Conservation (phyloP, 2,329 filamentous ascomycete genomes). For the Fusarium xylarioides region DNA sequence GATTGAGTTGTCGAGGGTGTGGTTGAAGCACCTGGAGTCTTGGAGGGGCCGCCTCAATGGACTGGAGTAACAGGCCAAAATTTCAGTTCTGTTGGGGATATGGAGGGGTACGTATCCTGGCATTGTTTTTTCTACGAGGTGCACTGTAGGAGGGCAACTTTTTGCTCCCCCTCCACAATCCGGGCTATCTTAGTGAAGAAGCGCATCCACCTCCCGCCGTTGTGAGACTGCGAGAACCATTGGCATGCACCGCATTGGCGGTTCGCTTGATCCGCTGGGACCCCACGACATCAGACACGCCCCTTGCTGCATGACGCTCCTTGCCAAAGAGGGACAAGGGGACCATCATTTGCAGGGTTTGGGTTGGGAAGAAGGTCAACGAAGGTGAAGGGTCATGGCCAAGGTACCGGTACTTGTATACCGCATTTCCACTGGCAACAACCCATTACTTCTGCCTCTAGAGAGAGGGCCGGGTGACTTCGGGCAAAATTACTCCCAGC, state of each 20-base stretch:
- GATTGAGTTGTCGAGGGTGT: constrained; percentile 32
- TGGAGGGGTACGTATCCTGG: constrained; percentile 44
- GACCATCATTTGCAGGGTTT: constrained; percentile 32
- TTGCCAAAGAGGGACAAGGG: constrained; percentile 26
- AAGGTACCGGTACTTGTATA: constrained; percentile 38
- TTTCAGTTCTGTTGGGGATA: constrained; percentile 57
- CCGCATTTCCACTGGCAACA: neutral
- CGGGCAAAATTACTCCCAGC: constrained; percentile 30
- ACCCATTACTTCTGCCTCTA: constrained; percentile 1
- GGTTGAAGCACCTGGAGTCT: constrained; percentile 39
- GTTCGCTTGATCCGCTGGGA: constrained; percentile 43
- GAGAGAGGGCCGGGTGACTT: constrained; percentile 39
- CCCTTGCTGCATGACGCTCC: constrained; percentile 38
- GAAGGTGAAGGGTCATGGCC: constrained; percentile 31
- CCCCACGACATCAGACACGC: constrained; percentile 38
- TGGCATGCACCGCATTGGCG: constrained; percentile 43
- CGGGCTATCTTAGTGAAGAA: constrained; percentile 38
- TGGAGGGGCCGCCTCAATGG: constrained; percentile 41
- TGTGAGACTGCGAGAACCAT: constrained; percentile 39
- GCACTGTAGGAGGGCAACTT: constrained; percentile 20
- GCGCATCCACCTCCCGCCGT: constrained; percentile 32
- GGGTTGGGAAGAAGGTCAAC: constrained; percentile 34
- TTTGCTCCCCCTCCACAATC: constrained; percentile 36
- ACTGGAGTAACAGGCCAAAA: constrained; percentile 44
- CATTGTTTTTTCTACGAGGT: constrained; percentile 25